phyloP scores from a whole-genome alignment of 108 stramenopile genomes.

The Pseudonitzschia pungens region DNA sequence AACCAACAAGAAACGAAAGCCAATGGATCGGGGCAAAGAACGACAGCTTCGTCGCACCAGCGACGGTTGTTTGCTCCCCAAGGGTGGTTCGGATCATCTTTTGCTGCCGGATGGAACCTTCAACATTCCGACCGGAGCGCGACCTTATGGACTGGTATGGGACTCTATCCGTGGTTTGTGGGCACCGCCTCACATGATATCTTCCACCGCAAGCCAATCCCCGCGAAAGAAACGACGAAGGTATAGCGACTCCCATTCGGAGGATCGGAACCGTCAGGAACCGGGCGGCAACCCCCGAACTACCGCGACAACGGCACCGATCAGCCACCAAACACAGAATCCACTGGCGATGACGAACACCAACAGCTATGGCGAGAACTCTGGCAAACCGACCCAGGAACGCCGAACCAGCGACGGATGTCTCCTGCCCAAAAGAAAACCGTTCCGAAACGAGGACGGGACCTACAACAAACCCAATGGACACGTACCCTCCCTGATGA shows the following conservation, averaged over 20 bases:
- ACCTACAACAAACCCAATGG: not conserved
- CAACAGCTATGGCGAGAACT: not conserved
- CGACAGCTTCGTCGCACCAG: not conserved
- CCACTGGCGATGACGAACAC: not conserved
- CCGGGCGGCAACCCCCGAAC: no score
- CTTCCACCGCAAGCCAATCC: not conserved
- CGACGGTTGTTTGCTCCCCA: slow-evolving; percentile 5
- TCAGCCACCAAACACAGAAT: no score
- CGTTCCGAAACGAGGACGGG: not conserved
- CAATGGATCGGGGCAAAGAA: slow-evolving; percentile 2
- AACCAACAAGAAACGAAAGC: not conserved
- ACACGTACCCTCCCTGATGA: not conserved
- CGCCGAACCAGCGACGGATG: slow-evolving; percentile 4
- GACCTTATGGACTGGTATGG: not conserved
- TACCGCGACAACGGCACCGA: no score
- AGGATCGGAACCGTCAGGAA: no score
- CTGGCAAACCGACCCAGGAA: not conserved
- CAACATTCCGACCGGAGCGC: not conserved
- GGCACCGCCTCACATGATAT: not conserved
- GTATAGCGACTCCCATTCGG: not conserved
- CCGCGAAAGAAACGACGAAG: not conserved
- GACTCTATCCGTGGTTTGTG: not conserved
- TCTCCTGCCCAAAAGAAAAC: not conserved
- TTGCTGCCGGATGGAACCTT: not conserved
- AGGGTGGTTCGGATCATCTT: not conserved